Evolutionary conservation across 352 stramenopile genomes (phyloP), one percentile per base, ranked within the genome.

Genomic region (Globisporangium perplexum): DNA sequence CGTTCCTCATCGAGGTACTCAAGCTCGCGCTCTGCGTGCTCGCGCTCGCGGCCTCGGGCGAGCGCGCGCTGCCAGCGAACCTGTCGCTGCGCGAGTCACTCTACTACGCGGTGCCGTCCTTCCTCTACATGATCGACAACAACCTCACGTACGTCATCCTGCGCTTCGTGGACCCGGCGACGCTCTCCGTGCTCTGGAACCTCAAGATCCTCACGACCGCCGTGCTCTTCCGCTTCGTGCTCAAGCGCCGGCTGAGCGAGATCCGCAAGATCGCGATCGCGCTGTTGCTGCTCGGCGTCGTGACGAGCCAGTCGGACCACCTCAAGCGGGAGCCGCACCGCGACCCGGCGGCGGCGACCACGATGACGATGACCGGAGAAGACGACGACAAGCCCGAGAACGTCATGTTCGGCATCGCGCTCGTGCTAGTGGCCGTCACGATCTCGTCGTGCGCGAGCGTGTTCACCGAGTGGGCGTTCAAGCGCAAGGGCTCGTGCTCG

Each of bases 71-170:
- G 46, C 77, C 79, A 5, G 30, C 68, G 15, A 65, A 60, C 20
- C 69, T 93, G 17, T 68, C 78, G 33, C 53, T 78, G 23, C 66
- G 69, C 23, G 77, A 91, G 49, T 66, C 63, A 22, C 67, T 83
- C 30, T 87, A 81, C 60, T 94, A 91, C 69, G 84, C 84, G 18
- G 68, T 90, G 43, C 84, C 84, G 8, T 88, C 84, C n/a, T 72
- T 91, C 41, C 73, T 94, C 28, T 94, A 94, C 63, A 77, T 80
- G 64, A 75, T 94, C 61, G 84, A 94, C 69, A 94, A 93, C 71
- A 94, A 94, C 62, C 76, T 94, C 42, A 88, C 83, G 59, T 94
- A 90, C 67, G 65, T 93, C n/a, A 90, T 94, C 48, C 62, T 94
- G 47, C 77, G 80, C 59, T 93, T 87, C 60, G 75, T 94, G 58